Conservation (phyloP, 192 early-diverging fungal genomes). For the Haplosporangium gracile region DNA sequence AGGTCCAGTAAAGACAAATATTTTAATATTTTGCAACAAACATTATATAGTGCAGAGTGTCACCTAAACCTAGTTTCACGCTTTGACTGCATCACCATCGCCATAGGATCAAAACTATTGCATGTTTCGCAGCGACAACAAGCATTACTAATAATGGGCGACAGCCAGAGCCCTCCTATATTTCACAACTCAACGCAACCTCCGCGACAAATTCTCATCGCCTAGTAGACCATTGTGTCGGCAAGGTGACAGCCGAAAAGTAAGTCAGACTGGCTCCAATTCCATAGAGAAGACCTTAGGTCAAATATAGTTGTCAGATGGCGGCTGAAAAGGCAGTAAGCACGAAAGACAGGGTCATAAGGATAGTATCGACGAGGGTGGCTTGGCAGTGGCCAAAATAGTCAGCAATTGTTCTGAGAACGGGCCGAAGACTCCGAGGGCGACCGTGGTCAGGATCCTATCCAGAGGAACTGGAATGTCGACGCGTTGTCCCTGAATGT, state of each 20-base stretch:
- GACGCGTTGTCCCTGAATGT: too few relatives aligned
- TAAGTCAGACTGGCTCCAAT: constrained; percentile 64
- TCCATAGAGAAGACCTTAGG: constrained; percentile 75
- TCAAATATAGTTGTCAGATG: constrained; percentile 55
- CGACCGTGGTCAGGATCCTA: background rate
- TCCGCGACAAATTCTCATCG: constrained; percentile 67
- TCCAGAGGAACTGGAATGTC: background rate
- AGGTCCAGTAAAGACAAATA: too few relatives aligned
- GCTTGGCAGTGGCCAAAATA: background rate
- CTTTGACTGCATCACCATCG: background rate
- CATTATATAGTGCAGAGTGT: too few relatives aligned
- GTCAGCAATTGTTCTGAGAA: background rate
- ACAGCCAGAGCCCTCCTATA: background rate
- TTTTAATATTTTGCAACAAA: too few relatives aligned
- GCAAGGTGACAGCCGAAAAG: constrained; percentile 64
- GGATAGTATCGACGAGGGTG: background rate
- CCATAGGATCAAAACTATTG: background rate
- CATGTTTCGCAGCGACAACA: background rate
- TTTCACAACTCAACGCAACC: background rate
- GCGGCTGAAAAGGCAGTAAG: background rate
- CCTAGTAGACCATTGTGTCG: constrained; percentile 69
- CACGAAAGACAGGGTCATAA: background rate
- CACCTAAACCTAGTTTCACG: background rate
- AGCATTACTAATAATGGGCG: background rate
- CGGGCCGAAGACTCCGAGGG: background rate